These are phyloP conservation scores for Dendrobium chrysotoxum DNA, from an alignment of 106 monocot species.

Conservation along the genomic window DNA sequence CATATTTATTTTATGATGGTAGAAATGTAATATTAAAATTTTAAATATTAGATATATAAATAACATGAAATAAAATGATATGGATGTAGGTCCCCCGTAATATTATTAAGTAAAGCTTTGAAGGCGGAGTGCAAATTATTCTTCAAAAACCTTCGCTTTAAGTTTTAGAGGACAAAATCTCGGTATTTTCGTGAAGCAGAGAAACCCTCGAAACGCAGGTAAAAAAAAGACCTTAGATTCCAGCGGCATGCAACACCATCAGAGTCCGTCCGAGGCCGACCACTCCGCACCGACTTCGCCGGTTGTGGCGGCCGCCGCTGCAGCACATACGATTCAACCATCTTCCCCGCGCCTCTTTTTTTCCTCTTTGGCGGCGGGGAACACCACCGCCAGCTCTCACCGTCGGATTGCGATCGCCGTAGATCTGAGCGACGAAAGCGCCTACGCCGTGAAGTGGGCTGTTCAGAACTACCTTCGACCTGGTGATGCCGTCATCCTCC, in stretches of 20 bases:
- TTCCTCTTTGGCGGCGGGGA: constrained; percentile 23
- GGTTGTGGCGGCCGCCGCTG: not conserved
- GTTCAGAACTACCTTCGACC: constrained; percentile 85
- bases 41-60: no score
- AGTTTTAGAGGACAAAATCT: not conserved
- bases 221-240: not conserved
- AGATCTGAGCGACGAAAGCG: constrained; percentile 57
- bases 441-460: constrained; percentile 64
- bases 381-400: constrained; percentile 26
- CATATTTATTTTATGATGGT: no score
- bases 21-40: no score
- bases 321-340: constrained; percentile 24
- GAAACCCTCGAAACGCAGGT: not conserved
- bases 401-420: constrained; percentile 78
- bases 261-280: not conserved
- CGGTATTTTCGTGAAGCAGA: not conserved
- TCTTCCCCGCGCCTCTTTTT: constrained; percentile 58
- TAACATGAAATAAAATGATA: no score
- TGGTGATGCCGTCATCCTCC: constrained; percentile 73
- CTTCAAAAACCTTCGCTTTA: no score
- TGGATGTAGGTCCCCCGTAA: no score
- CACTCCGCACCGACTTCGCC: not conserved
- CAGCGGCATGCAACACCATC: constrained; percentile 8
- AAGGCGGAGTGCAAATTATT: no score
- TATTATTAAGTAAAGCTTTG: no score